Evolutionary conservation across 2,329 filamentous ascomycete genomes (phyloP).

Genomic region (Beauveria medogensis): DNA sequence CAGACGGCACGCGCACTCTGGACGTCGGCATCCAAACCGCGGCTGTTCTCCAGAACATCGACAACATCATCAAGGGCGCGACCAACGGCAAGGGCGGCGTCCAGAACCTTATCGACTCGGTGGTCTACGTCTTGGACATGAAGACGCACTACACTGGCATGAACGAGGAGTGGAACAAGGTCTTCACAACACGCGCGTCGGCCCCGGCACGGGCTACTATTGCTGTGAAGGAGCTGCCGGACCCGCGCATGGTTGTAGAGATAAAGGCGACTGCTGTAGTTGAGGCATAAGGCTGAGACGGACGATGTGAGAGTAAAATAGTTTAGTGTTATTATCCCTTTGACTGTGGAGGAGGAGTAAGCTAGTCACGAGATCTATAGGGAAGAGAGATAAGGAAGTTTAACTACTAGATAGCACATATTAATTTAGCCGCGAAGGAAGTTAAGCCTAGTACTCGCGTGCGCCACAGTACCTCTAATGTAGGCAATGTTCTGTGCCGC

Average conservation of each 20-base stretch:
- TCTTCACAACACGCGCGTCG: conserved; percentile 26
- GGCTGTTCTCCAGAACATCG: conserved; percentile 29
- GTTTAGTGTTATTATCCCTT: too few relatives aligned
- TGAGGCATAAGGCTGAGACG: conserved; percentile 11
- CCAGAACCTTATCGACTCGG: conserved; percentile 30
- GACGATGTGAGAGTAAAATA: too few relatives aligned
- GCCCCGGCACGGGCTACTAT: conserved; percentile 30
- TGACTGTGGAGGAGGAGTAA: too few relatives aligned
- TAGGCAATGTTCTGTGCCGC: too few relatives aligned
- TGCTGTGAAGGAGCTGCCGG: conserved; percentile 23
- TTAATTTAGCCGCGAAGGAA: too few relatives aligned
- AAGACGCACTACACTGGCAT: conserved; percentile 33
- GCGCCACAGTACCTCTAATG: too few relatives aligned
- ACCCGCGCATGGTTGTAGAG: conserved; percentile 25
- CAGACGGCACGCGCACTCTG: conserved; percentile 19
- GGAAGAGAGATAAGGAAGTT: too few relatives aligned
- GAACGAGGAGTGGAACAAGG: conserved; percentile 39
- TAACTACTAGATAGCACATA: too few relatives aligned
- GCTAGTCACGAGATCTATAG: too few relatives aligned
- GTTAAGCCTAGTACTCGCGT: too few relatives aligned
- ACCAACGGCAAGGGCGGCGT: conserved; percentile 27
- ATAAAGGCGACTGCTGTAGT: conserved; percentile 23
- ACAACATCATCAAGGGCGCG: conserved; percentile 29
- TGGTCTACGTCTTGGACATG: conserved; percentile 34
- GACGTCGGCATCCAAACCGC: conserved; percentile 31